These are phyloP conservation scores for Sporothrix euskadiensis DNA, from an alignment of 2,329 filamentous ascomycete species.

Conservation along the genomic window DNA sequence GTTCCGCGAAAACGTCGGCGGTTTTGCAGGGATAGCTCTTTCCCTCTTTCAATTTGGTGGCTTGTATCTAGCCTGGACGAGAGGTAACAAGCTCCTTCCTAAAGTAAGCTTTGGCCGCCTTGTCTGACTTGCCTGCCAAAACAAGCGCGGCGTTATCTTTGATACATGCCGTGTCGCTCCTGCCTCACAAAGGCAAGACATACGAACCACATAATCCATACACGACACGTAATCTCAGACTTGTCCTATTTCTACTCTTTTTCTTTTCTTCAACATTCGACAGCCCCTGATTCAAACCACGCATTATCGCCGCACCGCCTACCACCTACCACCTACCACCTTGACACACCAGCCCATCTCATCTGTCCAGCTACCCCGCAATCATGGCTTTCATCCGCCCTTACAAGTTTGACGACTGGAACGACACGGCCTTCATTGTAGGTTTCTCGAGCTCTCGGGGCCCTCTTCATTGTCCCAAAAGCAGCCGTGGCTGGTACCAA, in stretches of 20 bases:
- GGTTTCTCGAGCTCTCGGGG: conserved; percentile 28
- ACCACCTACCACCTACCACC: neutral
- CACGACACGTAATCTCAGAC: neutral
- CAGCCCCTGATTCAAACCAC: neutral
- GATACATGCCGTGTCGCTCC: neutral
- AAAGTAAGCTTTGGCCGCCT: neutral
- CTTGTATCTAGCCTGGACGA: neutral
- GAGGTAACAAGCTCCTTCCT: neutral
- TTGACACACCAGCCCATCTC: neutral
- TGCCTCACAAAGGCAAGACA: neutral
- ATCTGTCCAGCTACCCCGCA: neutral
- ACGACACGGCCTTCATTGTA: conserved; percentile 47
- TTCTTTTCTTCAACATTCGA: neutral
- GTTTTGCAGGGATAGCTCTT: neutral
- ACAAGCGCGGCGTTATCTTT: conserved; percentile 4
- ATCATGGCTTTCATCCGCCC: conserved; percentile 50
- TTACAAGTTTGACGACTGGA: conserved; percentile 45
- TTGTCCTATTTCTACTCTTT: neutral
- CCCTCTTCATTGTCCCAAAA: conserved; percentile 5
- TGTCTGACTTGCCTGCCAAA: neutral
- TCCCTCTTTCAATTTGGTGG: neutral
- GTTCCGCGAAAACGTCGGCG: neutral
- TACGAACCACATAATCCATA: neutral
- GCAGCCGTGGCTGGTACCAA: too few relatives aligned
- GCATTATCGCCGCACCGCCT: neutral